Percentiles rank a stretch among this genome's conserved stretches.
These are phyloP conservation scores for Desmodesmus armatus DNA, from an alignment of 139 green algal genomes.

Conservation along the genomic window DNA sequence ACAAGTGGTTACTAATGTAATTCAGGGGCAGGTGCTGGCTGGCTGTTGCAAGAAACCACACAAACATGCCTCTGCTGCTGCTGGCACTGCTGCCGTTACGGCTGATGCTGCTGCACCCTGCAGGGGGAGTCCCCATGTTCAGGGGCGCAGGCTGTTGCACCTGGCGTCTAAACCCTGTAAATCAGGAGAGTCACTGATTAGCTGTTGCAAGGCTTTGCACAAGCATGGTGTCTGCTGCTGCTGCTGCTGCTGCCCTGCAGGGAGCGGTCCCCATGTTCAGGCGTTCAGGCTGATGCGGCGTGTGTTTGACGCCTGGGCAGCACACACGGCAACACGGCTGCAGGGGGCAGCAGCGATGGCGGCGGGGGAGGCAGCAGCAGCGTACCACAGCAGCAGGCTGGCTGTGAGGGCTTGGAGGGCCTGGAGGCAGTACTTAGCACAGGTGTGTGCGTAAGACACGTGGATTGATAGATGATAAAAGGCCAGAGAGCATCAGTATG, in stretches of 20 bases:
- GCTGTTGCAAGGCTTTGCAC: not conserved
- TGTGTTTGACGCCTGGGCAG: not conserved
- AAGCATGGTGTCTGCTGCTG: not conserved
- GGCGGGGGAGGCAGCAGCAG: conserved; percentile 11
- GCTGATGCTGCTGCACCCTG: no score
- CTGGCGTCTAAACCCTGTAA: not conserved
- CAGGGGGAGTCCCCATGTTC: no score
- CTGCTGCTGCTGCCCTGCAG: not conserved
- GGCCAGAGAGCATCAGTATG: no score
- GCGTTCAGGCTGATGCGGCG: not conserved
- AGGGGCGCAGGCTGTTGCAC: no score
- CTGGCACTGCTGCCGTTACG: no score
- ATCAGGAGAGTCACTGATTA: not conserved
- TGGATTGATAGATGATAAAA: no score
- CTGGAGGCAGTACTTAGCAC: no score
- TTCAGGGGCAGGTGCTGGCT: no score
- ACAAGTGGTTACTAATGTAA: no score
- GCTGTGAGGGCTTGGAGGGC: not conserved
- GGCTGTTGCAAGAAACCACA: no score
- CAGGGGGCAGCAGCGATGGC: not conserved
- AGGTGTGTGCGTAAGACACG: no score
- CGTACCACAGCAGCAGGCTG: not conserved
- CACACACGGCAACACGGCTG: not conserved
- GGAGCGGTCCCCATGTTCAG: not conserved
- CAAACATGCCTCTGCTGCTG: no score